Evolutionary conservation across 2,329 filamentous ascomycete genomes (phyloP), one percentile per base, ranked within the genome.

Genomic region (Fusarium ambrosium): DNA sequence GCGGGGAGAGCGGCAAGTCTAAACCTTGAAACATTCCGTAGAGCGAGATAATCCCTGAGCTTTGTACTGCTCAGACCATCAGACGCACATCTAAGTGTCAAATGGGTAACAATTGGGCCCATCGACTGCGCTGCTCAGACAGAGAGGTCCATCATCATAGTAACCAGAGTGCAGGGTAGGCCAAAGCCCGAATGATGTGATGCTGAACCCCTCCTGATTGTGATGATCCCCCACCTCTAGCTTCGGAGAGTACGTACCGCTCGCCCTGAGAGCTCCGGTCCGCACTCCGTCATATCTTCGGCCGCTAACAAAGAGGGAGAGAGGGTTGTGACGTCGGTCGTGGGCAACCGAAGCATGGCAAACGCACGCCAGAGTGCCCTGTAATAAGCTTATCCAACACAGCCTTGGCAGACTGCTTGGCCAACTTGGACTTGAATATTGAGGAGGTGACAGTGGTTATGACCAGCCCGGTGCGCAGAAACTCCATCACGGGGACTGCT

Each of bases 221-320:
- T 51, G 69, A 53, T 63, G 72, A 75, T 75, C 72, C 72, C 72
- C 72, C 72, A 75, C 72, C 60, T 70, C 60, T 75, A 74, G 56
- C 66, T 18, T n/a, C 14, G 10, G 51, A 55, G 27, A 20, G 51
- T 55, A 55, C 51, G 51, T 32, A 55, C 51, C 29, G 37, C 39
- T 32, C 59, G 10, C 41, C 13, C 34, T 29, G 22, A 59, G 22
- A 20, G 39, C 24, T 22, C 29, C 29, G 13, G 59, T 34, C 60
- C 20, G 32, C 18, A 22, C 39, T 36, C 29, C 24, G 29, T 32
- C 29, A 45, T 29, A 53, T 53, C 43, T 16, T 27, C 43, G 32
- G 60, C 43, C 60, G 43, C 34, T 39, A 59, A 39, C 16, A 32
- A 6, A 41, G 10, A 27, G 41, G 11, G 37, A 58, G 10, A 41